Conservation (phyloP, 768 basidiomycete genomes). For the Pleurotus tuoliensis region DNA sequence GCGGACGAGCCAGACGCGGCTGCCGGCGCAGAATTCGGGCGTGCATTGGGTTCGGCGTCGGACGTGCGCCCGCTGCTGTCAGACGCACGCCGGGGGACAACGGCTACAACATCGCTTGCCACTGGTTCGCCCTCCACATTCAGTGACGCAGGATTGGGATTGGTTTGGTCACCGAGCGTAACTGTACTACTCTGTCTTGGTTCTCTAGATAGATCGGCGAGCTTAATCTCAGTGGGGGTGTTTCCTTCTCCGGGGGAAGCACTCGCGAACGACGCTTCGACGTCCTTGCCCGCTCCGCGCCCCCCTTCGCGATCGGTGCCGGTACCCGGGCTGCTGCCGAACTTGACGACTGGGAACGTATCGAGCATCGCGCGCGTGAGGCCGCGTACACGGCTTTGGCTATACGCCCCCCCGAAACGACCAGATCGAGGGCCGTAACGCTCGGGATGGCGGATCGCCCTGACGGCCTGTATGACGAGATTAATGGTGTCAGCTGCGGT, state of each 20-base stretch:
- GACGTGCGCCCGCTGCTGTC: not conserved
- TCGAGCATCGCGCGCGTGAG: slow-evolving; percentile 91
- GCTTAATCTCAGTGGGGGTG: not conserved
- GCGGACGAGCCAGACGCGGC: slow-evolving; percentile 6
- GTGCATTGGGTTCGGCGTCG: not conserved
- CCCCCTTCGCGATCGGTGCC: not conserved
- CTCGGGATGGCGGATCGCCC: slow-evolving; percentile 85
- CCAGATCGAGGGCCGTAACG: slow-evolving; percentile 75
- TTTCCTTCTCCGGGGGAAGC: not conserved
- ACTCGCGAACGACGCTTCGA: not conserved
- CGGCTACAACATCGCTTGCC: not conserved
- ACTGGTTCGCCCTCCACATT: not conserved
- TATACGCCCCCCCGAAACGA: slow-evolving; percentile 29
- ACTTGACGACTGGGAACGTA: slow-evolving; percentile 93
- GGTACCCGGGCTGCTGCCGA: slow-evolving; percentile 34
- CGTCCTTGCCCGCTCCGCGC: not conserved
- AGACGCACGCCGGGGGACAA: not conserved
- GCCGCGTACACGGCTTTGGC: slow-evolving; percentile 75
- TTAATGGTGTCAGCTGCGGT: slow-evolving; percentile 4
- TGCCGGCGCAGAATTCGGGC: slow-evolving; percentile 4
- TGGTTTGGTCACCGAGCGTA: not conserved
- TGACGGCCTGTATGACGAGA: slow-evolving; percentile 52
- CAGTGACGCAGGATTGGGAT: not conserved
- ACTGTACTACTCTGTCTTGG: not conserved
- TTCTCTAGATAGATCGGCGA: not conserved